Evolutionary conservation across 1,284 basidiomycete species (phyloP), one percentile per base, ranked within the genome.

Genomic region (Nidula niveotomentosa): DNA sequence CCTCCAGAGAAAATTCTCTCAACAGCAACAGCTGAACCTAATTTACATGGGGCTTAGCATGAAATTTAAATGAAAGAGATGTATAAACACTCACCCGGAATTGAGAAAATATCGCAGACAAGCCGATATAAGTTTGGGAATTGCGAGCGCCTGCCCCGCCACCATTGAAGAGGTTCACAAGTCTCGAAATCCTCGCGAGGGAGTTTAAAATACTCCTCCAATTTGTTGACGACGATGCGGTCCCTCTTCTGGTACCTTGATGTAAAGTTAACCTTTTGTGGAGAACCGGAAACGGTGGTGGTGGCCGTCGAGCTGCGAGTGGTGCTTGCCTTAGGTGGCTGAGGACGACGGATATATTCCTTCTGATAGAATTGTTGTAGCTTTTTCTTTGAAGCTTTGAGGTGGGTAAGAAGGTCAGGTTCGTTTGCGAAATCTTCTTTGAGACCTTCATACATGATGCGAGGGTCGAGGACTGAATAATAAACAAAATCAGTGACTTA

Each of bases 391-490:
- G 52, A 46, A 12, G 33, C 18, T 39, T 64, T 54, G 7, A 64
- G 58, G 17, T 62, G 56, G 13, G 7, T 41, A 5, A 55, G 36
- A 8, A 65, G 58, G 13, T 53, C 45, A 2, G 18, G 0, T 47
- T 65, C 57, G 43, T 54, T 39, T 3, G 37, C 43, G 51, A 60
- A 68, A 23, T 69, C 64, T 5, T 55, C 48, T 37, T 62, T 55
- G 8, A 68, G 44, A 6, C 56, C 60, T 6, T 66, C 36, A 51
- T 66, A 66, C 12, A 55, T 58, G 44, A 69, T 67, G 0, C 58
- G 53, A 44, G 67, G 67, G 47, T 69, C 66, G 35, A 69, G 61
- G 9, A 69, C 68, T 69, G 39, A 7, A 51, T 51, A 18, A 13
- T 8, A 48, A 8, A 8, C 8, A 34, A 6, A 23, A 18, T 8